Conservation (phyloP, 345 rosid genomes). For the Eucalyptus marginata region DNA sequence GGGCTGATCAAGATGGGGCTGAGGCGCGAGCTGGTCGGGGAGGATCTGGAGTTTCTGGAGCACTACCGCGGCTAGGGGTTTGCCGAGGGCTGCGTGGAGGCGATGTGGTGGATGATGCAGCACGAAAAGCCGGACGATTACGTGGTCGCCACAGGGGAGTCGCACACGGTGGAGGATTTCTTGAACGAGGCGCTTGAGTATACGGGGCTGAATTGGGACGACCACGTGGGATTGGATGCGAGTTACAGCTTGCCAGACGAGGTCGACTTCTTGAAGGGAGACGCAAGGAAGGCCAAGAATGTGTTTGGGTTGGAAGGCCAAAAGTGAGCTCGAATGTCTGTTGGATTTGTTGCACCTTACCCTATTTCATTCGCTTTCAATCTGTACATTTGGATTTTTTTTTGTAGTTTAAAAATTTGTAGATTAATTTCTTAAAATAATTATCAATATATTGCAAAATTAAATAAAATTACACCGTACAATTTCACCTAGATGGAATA, state of each 20-base stretch:
- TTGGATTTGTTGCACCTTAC: too few relatives aligned
- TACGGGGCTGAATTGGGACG: constrained; percentile 33
- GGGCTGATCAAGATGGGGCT: constrained; percentile 51
- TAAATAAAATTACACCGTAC: too few relatives aligned
- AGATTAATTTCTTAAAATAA: too few relatives aligned
- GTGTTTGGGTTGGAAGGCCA: constrained; percentile 66
- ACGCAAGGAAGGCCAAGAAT: constrained; percentile 21
- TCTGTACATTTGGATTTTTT: too few relatives aligned
- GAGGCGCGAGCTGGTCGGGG: constrained; percentile 59
- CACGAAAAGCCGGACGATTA: constrained; percentile 84
- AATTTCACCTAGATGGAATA: too few relatives aligned
- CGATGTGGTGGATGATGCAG: constrained; percentile 98
- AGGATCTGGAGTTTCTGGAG: constrained; percentile 51
- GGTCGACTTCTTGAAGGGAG: constrained; percentile 15
- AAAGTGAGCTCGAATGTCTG: not conserved
- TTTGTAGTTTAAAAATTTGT: too few relatives aligned
- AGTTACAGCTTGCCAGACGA: not conserved
- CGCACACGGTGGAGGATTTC: constrained; percentile 82
- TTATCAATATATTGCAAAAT: too few relatives aligned
- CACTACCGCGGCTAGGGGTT: constrained; percentile 77
- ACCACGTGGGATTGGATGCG: constrained; percentile 39
- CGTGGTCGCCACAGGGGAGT: constrained; percentile 84
- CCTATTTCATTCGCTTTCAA: too few relatives aligned
- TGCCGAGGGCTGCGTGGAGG: constrained; percentile 87
- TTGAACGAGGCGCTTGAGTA: constrained; percentile 63